Evolutionary conservation across 2,329 filamentous ascomycete species (phyloP).

Genomic region (Pseudocercospora vitis): DNA sequence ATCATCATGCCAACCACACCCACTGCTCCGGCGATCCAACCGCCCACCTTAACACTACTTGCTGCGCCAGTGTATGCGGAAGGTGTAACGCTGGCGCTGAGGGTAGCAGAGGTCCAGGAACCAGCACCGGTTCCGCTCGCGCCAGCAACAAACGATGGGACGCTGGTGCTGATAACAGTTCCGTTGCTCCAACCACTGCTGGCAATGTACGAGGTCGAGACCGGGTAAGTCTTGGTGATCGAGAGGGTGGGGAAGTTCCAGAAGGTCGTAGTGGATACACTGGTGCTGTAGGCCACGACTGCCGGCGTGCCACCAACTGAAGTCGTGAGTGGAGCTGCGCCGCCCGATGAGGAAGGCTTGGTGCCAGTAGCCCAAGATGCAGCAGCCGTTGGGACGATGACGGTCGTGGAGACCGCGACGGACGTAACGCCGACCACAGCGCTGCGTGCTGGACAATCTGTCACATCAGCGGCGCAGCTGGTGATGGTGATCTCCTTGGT

Average conservation of each 20-base stretch:
- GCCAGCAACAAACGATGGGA: background rate
- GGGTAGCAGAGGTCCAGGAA: background rate
- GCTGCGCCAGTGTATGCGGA: background rate
- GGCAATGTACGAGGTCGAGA: background rate
- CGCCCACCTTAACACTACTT: background rate
- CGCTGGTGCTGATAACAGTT: background rate
- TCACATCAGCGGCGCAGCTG: constrained; percentile 23
- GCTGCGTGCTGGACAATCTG: constrained; percentile 24
- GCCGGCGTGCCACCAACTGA: background rate
- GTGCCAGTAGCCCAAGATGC: background rate
- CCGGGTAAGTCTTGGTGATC: background rate
- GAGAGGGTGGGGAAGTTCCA: constrained; percentile 1
- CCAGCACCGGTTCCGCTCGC: background rate
- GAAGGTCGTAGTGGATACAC: background rate
- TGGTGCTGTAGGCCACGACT: constrained; percentile 1
- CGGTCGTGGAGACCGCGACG: constrained; percentile 28
- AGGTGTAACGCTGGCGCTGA: background rate
- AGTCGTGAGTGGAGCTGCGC: background rate
- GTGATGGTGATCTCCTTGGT: constrained; percentile 29
- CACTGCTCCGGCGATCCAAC: background rate
- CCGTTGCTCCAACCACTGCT: background rate
- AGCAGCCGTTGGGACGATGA: constrained; percentile 5
- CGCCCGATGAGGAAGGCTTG: background rate
- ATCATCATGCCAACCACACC: background rate
- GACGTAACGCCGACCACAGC: constrained; percentile 21